Conservation (phyloP, 768 basidiomycete genomes). For the Leccinum fibrillosum region DNA sequence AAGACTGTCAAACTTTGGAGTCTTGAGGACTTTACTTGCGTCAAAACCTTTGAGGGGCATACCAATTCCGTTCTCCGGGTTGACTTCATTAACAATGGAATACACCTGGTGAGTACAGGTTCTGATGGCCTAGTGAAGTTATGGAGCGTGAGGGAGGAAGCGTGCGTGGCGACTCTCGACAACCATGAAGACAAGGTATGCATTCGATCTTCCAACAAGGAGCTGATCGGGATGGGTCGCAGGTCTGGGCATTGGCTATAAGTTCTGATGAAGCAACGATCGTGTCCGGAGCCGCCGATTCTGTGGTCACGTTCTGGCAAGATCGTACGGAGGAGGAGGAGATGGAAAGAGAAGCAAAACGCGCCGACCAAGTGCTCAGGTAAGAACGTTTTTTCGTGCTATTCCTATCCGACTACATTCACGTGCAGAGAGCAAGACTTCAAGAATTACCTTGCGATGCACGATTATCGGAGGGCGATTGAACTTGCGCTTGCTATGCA, state of each 20-base stretch:
- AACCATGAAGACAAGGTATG: constrained; percentile 96
- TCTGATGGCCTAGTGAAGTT: constrained; percentile 96
- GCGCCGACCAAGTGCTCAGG: constrained; percentile 77
- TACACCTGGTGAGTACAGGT: constrained; percentile 85
- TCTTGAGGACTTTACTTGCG: constrained; percentile 87
- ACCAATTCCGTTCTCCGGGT: constrained; percentile 94
- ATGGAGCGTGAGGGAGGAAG: constrained; percentile 89
- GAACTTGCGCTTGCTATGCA: constrained; percentile 89
- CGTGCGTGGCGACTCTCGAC: constrained; percentile 85
- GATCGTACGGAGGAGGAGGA: constrained; percentile 88
- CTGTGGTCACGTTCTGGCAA: constrained; percentile 93
- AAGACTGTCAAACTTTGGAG: constrained; percentile 94
- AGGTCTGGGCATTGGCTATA: constrained; percentile 97
- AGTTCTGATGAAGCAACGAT: constrained; percentile 79
- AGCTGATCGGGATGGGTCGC: constrained; percentile 3
- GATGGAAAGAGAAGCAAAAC: constrained; percentile 66
- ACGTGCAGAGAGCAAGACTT: constrained; percentile 92
- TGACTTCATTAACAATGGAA: constrained; percentile 79
- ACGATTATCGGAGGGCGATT: constrained; percentile 90
- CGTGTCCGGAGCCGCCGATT: constrained; percentile 94
- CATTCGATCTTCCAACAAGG: not conserved
- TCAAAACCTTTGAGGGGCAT: constrained; percentile 98
- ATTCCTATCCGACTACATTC: constrained; percentile 8
- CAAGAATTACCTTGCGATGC: constrained; percentile 79
- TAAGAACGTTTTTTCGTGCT: constrained; percentile 36